Base-by-base conservation (phyloP, 805 yeast species). In the Kazachstania africana region DNA sequence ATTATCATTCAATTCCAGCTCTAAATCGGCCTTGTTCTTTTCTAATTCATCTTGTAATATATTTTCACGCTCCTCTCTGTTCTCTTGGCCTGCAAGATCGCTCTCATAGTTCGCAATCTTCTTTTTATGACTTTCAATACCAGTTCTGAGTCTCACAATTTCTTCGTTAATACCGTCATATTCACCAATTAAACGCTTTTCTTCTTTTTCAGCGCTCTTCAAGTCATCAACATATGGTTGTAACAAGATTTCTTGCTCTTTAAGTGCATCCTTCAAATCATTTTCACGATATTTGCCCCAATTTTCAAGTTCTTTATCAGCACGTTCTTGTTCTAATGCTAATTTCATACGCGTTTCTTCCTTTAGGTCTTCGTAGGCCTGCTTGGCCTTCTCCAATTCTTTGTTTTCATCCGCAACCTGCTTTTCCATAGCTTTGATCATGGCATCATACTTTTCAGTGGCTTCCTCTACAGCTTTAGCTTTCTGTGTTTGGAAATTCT, bases 171-270 rank as follows among this genome's bases (percentile, higher is more conserved):
- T 45, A 32, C 49, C 50, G 34, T 51, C 54, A 28, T 55, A 52
- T 31, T 60, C 60, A 33, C 60, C 62, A 22, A 52, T 38, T 34
- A 66, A 36, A 5, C 34, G 29, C 9, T 43, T 42, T 32, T 51
- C 52, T 12, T 55, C 48, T 36, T 52, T 47, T 54, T 69, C 55
- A 31, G 67, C 60, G 18, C 54, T 43, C 26, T 58, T 61, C 39
- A 69, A 57, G 5, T 60, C 64, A 4, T 51, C 58, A 32, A 65
- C 57, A 38, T 68, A 62, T 6, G 60, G 50, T 36, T 65, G 62
- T 36, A 73, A 60, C 13, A 61, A 55, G 21, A 40, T 42, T 17
- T 50, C 48, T 31, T 57, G 58, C 15, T 55, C 57, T n/a, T 38
- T 39, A 21, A 45, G 45, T 28, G 50, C 57, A 40, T 27, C 46